Conservation (phyloP, 164 flowering plant species). For the Sedum album region DNA sequence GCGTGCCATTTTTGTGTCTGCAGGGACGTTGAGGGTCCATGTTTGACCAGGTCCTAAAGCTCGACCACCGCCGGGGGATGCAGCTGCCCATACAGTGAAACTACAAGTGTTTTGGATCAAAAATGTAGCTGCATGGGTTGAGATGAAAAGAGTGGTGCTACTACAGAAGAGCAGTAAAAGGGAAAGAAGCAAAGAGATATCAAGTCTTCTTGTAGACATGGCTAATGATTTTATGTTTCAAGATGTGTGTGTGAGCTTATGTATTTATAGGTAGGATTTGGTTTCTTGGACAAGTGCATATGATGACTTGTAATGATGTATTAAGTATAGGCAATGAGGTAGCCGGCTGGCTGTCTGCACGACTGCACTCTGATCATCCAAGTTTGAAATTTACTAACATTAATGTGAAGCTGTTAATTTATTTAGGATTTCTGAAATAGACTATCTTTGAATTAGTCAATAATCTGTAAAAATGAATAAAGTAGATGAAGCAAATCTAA, state of each 20-base stretch:
- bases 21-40: slow-evolving; percentile 17
- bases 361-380: too few relatives aligned
- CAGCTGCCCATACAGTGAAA: slow-evolving; percentile 29
- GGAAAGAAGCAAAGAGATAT: not conserved
- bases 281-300: too few relatives aligned
- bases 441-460: too few relatives aligned
- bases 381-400: too few relatives aligned
- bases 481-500: too few relatives aligned
- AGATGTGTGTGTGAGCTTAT: not conserved
- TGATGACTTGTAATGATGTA: too few relatives aligned
- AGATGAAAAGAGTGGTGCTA: slow-evolving; percentile 3
- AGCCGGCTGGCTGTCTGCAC: too few relatives aligned
- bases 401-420: too few relatives aligned
- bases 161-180: not conserved
- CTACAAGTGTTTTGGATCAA: slow-evolving; percentile 17
- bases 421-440: too few relatives aligned
- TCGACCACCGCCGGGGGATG: slow-evolving; percentile 22
- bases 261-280: too few relatives aligned
- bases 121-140: slow-evolving; percentile 16
- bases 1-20: slow-evolving; percentile 20
- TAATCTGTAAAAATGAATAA: too few relatives aligned
- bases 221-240: not conserved
- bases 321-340: too few relatives aligned
- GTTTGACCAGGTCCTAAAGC: slow-evolving; percentile 13
- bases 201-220: not conserved